These are phyloP conservation scores for Orbilia blumenaviensis DNA, from an alignment of 2,329 filamentous ascomycete species.

Conservation along the genomic window DNA sequence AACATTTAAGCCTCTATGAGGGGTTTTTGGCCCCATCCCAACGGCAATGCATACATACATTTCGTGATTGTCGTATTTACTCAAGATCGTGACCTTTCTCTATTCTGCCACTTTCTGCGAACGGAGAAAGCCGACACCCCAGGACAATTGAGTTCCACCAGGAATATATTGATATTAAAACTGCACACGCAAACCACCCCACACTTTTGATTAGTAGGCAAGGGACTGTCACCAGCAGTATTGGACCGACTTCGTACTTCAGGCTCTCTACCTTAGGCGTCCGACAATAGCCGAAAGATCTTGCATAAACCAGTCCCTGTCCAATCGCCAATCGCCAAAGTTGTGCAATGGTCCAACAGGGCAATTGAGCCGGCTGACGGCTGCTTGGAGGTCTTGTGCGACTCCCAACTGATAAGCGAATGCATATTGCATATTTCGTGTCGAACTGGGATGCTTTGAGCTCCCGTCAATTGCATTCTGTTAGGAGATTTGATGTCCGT, in stretches of 20 bases:
- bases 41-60: background rate
- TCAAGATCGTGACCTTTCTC: slow-evolving; percentile 8
- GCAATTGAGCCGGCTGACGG: slow-evolving; percentile 15
- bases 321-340: slow-evolving; percentile 52
- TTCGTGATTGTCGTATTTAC: slow-evolving; percentile 18
- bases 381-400: slow-evolving; percentile 33
- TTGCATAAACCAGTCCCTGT: slow-evolving; percentile 33
- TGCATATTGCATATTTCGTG: slow-evolving; percentile 13
- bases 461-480: slow-evolving; percentile 9
- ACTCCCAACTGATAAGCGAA: slow-evolving; percentile 53
- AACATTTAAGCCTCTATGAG: slow-evolving; percentile 36
- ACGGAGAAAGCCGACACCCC: slow-evolving; percentile 51
- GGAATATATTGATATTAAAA: background rate
- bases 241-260: background rate
- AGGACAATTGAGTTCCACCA: background rate
- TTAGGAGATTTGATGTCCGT: too few relatives aligned
- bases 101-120: background rate
- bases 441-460: slow-evolving; percentile 13
- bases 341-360: slow-evolving; percentile 35
- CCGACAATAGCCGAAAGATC: slow-evolving; percentile 53
- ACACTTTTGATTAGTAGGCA: slow-evolving; percentile 31
- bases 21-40: slow-evolving; percentile 31
- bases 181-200: slow-evolving; percentile 30
- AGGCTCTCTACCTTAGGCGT: slow-evolving; percentile 17
- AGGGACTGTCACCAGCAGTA: slow-evolving; percentile 14